These are phyloP conservation scores for Acanthamoeba sp. DNA, from an alignment of 208 protist species.

Conservation along the genomic window DNA sequence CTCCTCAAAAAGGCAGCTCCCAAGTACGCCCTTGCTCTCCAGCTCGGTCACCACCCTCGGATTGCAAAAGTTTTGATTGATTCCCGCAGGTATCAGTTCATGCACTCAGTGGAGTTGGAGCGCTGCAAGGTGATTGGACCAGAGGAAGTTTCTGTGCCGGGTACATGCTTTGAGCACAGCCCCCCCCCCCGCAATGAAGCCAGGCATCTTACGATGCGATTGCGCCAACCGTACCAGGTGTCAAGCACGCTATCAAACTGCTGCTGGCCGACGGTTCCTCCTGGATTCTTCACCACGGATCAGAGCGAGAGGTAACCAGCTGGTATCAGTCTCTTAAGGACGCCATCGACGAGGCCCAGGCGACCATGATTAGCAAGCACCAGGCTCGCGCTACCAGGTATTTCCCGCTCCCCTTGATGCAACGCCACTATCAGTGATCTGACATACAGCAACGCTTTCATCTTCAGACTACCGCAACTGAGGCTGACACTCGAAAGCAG, in stretches of 20 bases:
- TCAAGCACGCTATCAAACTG: neutral
- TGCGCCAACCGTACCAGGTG: neutral
- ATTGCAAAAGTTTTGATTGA: neutral
- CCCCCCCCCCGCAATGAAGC: no score
- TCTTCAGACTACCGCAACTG: neutral
- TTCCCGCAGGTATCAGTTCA: neutral
- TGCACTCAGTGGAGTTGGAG: neutral
- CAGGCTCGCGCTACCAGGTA: neutral
- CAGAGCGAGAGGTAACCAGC: neutral
- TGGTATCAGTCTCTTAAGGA: slow-evolving; percentile 25
- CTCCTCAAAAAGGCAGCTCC: neutral
- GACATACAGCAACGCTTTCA: no score
- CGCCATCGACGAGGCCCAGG: slow-evolving; percentile 25
- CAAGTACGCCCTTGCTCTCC: neutral
- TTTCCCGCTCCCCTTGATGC: neutral
- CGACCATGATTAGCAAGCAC: neutral
- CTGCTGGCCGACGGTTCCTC: neutral
- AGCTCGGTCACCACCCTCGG: neutral
- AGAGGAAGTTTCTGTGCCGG: neutral
- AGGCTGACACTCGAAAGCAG: neutral
- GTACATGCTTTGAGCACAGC: no score
- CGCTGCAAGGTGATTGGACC: neutral
- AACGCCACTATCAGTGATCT: neutral
- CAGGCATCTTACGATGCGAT: no score
- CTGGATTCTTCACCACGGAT: neutral